Percentiles rank a stretch among this genome's conserved stretches.
These are phyloP conservation scores for Pseudevernia furfuracea DNA, from an alignment of 495 filamentous ascomycete genomes.

Conservation along the genomic window DNA sequence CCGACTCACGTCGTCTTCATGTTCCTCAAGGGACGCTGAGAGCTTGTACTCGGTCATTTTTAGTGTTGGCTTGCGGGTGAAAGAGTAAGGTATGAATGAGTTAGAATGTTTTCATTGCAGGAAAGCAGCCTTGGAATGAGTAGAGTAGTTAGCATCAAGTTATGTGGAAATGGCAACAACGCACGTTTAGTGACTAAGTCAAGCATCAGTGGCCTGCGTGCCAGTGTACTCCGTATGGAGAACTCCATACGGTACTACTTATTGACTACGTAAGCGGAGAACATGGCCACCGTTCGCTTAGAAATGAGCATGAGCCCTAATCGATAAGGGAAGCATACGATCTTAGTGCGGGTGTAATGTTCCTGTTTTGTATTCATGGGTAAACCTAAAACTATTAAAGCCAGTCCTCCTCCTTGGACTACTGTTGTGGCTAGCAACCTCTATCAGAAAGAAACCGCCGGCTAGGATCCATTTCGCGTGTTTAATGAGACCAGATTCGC, in stretches of 20 bases:
- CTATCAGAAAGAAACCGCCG: too few species aligned
- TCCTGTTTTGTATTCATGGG: too few species aligned
- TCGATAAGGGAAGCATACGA: too few species aligned
- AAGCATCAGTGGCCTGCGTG: neutral
- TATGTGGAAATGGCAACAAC: neutral
- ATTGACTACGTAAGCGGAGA: neutral
- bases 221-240: too few species aligned
- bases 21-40: constrained; percentile 69
- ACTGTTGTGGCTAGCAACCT: too few species aligned
- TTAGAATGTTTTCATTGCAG: neutral
- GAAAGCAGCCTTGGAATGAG: neutral
- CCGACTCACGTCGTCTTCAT: constrained; percentile 71
- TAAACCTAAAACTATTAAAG: too few species aligned
- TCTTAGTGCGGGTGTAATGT: too few species aligned
- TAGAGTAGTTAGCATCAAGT: neutral
- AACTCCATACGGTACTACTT: neutral
- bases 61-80: neutral
- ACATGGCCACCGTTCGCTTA: neutral
- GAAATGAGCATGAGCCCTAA: neutral
- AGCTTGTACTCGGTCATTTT: constrained; percentile 65
- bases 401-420: too few species aligned
- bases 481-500: too few species aligned
- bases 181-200: neutral
- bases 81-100: neutral
- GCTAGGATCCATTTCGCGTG: too few species aligned